A percentile compares a stretch with the other conserved stretches of the same genome.
Conservation (phyloP, 2,329 filamentous ascomycete species). For the Colletotrichum sp. region DNA sequence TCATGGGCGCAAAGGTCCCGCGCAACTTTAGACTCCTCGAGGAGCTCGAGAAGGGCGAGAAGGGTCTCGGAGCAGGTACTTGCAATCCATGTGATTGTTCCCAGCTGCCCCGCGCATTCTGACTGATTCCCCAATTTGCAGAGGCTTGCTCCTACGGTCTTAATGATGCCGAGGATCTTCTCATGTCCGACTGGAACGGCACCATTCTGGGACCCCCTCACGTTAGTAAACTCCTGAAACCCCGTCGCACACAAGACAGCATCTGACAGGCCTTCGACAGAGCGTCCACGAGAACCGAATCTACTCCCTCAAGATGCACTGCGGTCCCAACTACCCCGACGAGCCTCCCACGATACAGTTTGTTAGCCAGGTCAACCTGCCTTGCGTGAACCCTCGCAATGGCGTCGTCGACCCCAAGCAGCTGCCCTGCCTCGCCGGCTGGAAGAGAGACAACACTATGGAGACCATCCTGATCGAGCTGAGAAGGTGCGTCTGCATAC, state of each 20-base stretch:
- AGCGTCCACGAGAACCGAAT: slow-evolving; percentile 98
- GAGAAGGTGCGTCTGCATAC: slow-evolving; percentile 61
- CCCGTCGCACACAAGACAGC: not conserved
- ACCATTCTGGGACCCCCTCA: slow-evolving; percentile 97
- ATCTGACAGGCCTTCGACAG: slow-evolving; percentile 44
- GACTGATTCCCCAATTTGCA: slow-evolving; percentile 36
- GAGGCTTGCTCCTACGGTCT: slow-evolving; percentile 98
- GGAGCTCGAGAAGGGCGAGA: slow-evolving; percentile 98
- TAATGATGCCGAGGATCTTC: slow-evolving; percentile 89
- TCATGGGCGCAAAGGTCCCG: slow-evolving; percentile 68
- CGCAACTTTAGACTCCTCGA: slow-evolving; percentile 96
- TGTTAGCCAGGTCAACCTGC: slow-evolving; percentile 94
- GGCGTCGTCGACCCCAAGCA: slow-evolving; percentile 86
- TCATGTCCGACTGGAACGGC: slow-evolving; percentile 99
- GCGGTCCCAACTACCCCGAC: slow-evolving; percentile 88
- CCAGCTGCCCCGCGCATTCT: not conserved
- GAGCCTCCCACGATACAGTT: slow-evolving; percentile 89
- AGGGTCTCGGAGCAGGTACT: slow-evolving; percentile 87
- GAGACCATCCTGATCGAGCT: slow-evolving; percentile 91
- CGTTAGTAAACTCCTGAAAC: slow-evolving; percentile 57
- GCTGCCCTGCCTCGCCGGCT: slow-evolving; percentile 83
- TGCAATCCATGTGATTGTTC: slow-evolving; percentile 21
- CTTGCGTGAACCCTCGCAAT: slow-evolving; percentile 81
- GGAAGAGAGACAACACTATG: slow-evolving; percentile 94
- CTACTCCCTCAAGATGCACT: slow-evolving; percentile 97